These are phyloP conservation scores for Conticribra guillardii DNA, from an alignment of 108 stramenopile species.

Conservation along the genomic window DNA sequence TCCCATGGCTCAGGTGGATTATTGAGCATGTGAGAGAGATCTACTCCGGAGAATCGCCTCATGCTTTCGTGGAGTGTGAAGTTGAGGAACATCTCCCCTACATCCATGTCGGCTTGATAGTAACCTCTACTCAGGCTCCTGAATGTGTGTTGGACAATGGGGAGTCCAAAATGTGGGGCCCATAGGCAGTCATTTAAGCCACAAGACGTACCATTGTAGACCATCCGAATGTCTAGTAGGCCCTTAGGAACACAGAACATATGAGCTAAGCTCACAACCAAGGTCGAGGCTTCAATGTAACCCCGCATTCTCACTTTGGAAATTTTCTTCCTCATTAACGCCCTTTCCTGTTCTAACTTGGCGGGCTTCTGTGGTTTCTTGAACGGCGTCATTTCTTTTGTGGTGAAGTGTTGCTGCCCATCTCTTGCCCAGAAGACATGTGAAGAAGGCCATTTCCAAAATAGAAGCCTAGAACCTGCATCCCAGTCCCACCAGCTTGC, in stretches of 20 bases:
- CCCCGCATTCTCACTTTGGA: conserved; percentile 13
- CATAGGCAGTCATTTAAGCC: conserved; percentile 51
- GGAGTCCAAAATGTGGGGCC: conserved; percentile 50
- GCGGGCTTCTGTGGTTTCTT: background rate
- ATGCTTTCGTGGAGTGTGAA: conserved; percentile 24
- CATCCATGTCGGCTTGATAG: conserved; percentile 42
- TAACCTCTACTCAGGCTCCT: conserved; percentile 15
- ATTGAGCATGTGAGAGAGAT: conserved; percentile 22
- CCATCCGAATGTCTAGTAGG: conserved; percentile 45
- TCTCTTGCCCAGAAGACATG: conserved; percentile 7
- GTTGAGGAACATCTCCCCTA: conserved; percentile 58
- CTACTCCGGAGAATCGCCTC: conserved; percentile 31
- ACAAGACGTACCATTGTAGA: conserved; percentile 49
- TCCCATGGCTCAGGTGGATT: no score
- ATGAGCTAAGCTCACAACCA: conserved; percentile 7
- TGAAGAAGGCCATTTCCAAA: conserved; percentile 43
- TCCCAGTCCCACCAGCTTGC: conserved; percentile 50
- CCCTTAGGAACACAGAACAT: conserved; percentile 55
- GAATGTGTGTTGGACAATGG: conserved; percentile 13
- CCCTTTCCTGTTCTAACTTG: background rate
- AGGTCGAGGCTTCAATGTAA: background rate
- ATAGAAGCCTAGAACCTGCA: conserved; percentile 38
- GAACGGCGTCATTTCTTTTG: conserved; percentile 2
- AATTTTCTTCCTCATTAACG: conserved; percentile 9
- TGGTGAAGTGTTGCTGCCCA: conserved; percentile 30